Base-by-base conservation (phyloP, 2,329 filamentous ascomycete species). In the Penicillium decumbens region DNA sequence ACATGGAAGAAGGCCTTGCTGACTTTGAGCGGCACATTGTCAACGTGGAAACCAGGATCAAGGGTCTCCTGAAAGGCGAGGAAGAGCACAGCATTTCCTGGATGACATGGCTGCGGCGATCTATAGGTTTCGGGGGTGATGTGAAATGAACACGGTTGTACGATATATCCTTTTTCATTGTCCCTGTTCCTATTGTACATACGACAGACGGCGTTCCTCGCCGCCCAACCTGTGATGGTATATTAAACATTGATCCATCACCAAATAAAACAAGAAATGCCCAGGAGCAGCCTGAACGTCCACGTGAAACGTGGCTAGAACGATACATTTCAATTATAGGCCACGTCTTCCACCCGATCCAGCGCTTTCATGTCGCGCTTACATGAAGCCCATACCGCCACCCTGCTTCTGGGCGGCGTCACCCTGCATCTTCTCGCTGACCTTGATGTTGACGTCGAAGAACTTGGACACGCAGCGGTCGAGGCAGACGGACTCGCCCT, bases 391-490 rank as follows among this genome's bases (percentile, higher is more conserved):
- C 54, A 75, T 72, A 38, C 75, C 78, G 38, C 73, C 78, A 35
- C 75, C 80, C 52, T 83, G 81, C 65, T 81, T 81, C 55, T 81
- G 79, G 65, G 83, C 81, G 42, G 88, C 88, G 74, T 95, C 88
- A 58, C 85, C 83, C 76, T 96, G 90, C 84, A 97, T 90, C 76
- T 95, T 89, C 76, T 97, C 91, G 65, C 88, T 92, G 52, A 97
- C 89, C 79, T 96, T 97, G 79, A 95, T 84, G 73, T 95, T 95
- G 66, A 95, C 91, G 64, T 97, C 92, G 76, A 98, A 96, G 79
- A 97, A 98, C 79, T 98, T 98, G 68, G 88, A 82, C 50, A 95
- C 88, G 76, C 95, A 98, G 67, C 93, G 89, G 77, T 98, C 93
- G 63, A 98, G 84, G 78, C 95, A 98, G 64, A 98, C 93, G 62